These are phyloP conservation scores for Rhodotorula mucilaginosa DNA, from an alignment of 1,284 basidiomycete genomes.

Conservation along the genomic window DNA sequence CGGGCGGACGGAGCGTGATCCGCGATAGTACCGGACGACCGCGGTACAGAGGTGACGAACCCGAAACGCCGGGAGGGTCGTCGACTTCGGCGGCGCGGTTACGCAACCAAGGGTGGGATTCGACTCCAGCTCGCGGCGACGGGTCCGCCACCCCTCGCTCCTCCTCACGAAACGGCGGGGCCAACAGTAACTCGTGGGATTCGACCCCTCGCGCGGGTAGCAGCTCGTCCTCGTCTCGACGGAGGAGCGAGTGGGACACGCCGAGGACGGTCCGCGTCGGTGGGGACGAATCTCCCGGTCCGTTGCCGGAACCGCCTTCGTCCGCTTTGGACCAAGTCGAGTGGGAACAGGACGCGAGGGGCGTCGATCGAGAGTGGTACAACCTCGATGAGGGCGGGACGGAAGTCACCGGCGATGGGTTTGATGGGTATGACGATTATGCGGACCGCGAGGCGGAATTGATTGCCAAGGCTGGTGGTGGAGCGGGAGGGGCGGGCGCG, in stretches of 20 bases:
- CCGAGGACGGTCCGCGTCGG: constrained; percentile 51
- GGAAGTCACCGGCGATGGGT: constrained; percentile 76
- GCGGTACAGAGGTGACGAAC: constrained; percentile 29
- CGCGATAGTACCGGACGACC: constrained; percentile 1
- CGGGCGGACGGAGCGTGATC: constrained; percentile 25
- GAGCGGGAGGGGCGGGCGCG: background rate
- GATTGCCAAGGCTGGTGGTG: constrained; percentile 68
- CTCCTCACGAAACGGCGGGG: constrained; percentile 1
- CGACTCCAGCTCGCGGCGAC: constrained; percentile 34
- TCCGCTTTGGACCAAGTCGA: constrained; percentile 52
- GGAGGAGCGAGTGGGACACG: constrained; percentile 63
- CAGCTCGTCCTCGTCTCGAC: constrained; percentile 6
- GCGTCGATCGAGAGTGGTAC: constrained; percentile 91
- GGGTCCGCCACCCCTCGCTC: background rate
- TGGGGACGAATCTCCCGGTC: constrained; percentile 43
- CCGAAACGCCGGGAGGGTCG: constrained; percentile 30
- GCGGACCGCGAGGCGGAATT: constrained; percentile 77
- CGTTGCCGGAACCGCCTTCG: constrained; percentile 22
- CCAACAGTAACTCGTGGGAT: constrained; percentile 29
- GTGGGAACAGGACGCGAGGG: constrained; percentile 92
- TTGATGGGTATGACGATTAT: constrained; percentile 76
- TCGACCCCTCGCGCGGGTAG: constrained; percentile 38
- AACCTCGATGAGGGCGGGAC: constrained; percentile 74
- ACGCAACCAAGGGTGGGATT: constrained; percentile 41
- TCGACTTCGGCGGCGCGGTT: constrained; percentile 25